Base-by-base conservation (phyloP, 371 early-diverging fungal species). In the Mortierella polycephala region DNA sequence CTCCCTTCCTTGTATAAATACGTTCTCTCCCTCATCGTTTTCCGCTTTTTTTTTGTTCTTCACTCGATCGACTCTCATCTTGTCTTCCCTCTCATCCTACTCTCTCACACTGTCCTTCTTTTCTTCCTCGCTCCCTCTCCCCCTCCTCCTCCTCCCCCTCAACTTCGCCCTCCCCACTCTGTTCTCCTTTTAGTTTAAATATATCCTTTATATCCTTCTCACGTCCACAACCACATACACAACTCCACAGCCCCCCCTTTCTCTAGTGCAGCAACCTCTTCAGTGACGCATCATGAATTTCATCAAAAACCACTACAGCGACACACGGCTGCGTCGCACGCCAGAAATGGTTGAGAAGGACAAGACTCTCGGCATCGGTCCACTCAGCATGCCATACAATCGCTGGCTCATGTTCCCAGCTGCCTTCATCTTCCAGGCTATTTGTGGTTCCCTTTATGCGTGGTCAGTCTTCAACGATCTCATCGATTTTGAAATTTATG, bases 401-500 rank as follows among this genome's bases (percentile, higher is more conserved):
- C 85, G 88, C 21, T 90, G 85, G 88, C 69, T 84, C 67, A 76
- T 87, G 46, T 73, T 89, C 55, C 89, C 90, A 0, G 89, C 89
- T 0, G 89, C 89, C 13, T 75, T 89, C 18, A 57, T 89, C 49
- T 87, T 90, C 55, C 91, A 90, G 83, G 85, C 90, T 68, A 87
- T 87, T 68, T 86, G 86, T 60, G 92, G 92, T 14, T 88, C 90
- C 3, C 84, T 92, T 37, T 92, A 92, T 67, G 91, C 92, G 11
- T 92, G 89, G 89, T 86, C 86, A 1, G 88, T 89, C 40, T 90
- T 85, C 75, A 90, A 91, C 71, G 70, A 81, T 16, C 88, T 88
- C 23, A 89, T 91, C 67, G 90, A 90, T 66, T 62, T 72, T 11
- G 57, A 56, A 18, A 82, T 88, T 60, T 84, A 76, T 60, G 86